phyloP scores from a whole-genome alignment of 768 basidiomycete genomes.

The Tulasnella sp. region DNA sequence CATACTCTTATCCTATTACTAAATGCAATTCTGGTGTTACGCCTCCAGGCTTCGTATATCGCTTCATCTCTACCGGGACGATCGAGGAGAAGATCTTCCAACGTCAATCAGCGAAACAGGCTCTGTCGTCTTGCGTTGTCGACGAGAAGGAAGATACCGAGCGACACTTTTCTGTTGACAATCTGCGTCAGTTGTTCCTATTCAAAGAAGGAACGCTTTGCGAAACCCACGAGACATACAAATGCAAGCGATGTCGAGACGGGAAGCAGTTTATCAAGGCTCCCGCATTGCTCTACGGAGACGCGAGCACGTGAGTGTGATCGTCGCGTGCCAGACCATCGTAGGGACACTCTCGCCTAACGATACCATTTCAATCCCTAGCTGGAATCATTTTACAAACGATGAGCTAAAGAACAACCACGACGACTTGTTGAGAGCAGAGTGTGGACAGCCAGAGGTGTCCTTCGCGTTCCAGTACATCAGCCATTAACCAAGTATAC shows the following conservation, averaged over 20 bases:
- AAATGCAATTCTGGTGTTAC: neutral
- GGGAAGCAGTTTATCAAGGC: constrained; percentile 77
- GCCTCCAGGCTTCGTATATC: constrained; percentile 91
- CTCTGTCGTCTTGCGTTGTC: constrained; percentile 94
- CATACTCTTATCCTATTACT: neutral
- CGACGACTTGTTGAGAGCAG: constrained; percentile 87
- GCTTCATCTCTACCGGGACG: constrained; percentile 93
- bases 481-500: constrained; percentile 47
- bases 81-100: constrained; percentile 99
- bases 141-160: constrained; percentile 95
- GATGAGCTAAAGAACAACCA: constrained; percentile 80
- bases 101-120: constrained; percentile 90
- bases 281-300: constrained; percentile 83
- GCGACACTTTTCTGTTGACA: constrained; percentile 85
- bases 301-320: constrained; percentile 83
- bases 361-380: no score
- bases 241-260: constrained; percentile 83
- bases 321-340: neutral
- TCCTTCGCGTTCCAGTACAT: constrained; percentile 97
- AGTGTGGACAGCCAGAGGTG: constrained; percentile 71
- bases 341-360: constrained; percentile 4
- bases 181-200: constrained; percentile 80
- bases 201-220: constrained; percentile 80
- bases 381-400: constrained; percentile 98
- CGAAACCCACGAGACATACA: constrained; percentile 98